phyloP scores from a whole-genome alignment of 805 yeast genomes.

The Brettanomyces naardenensis region DNA sequence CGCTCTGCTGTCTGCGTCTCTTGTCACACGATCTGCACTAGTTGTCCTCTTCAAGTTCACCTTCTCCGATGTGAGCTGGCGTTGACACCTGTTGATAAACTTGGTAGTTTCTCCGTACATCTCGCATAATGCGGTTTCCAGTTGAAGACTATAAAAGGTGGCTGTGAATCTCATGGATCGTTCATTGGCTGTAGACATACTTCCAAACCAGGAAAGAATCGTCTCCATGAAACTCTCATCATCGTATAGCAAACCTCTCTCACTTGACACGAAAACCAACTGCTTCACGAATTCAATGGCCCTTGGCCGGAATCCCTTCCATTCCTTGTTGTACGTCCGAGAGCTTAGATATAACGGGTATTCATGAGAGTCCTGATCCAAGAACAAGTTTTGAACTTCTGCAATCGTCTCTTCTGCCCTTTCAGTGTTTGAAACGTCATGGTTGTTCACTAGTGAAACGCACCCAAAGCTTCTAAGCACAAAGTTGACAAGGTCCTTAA shows the following conservation, averaged over 20 bases:
- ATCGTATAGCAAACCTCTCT: conserved; percentile 50
- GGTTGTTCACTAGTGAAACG: conserved; percentile 54
- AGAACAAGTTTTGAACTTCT: conserved; percentile 60
- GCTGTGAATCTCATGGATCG: conserved; percentile 68
- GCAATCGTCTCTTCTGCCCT: conserved; percentile 66
- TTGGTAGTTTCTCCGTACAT: conserved; percentile 31
- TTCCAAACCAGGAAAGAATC: conserved; percentile 66
- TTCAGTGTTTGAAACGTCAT: conserved; percentile 49
- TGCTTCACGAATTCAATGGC: conserved; percentile 48
- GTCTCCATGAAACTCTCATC: conserved; percentile 40
- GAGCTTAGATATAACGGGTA: conserved; percentile 40
- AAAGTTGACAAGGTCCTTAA: conserved; percentile 60
- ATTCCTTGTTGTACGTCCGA: conserved; percentile 19
- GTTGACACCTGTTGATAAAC: conserved; percentile 34
- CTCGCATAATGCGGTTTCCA: conserved; percentile 55
- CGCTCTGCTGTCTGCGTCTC: conserved; percentile 24
- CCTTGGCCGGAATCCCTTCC: conserved; percentile 44
- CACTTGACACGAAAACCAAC: conserved; percentile 46
- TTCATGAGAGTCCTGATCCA: conserved; percentile 56
- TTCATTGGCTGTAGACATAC: conserved; percentile 60
- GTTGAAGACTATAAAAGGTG: conserved; percentile 46
- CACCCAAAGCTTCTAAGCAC: conserved; percentile 69
- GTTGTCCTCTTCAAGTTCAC: conserved; percentile 9
- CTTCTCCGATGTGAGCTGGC: conserved; percentile 31
- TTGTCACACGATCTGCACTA: conserved; percentile 20